Evolutionary conservation across 257 asterid species (phyloP).

Genomic region (Forsythia viridissima): DNA sequence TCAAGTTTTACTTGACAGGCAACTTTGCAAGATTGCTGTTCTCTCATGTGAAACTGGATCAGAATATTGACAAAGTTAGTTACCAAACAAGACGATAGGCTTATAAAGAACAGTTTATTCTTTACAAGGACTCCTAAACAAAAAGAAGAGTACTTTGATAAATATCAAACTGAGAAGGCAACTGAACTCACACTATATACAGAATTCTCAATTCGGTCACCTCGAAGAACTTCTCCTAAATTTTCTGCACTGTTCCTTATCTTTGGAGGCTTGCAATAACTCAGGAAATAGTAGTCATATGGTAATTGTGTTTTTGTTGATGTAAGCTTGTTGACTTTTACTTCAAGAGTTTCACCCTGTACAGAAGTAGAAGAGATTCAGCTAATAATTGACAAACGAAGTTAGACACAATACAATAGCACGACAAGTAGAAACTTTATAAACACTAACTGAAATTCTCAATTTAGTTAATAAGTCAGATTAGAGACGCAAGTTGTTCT

Average conservation of each 20-base stretch:
- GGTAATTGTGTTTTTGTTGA: conserved; percentile 57
- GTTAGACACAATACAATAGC: not conserved
- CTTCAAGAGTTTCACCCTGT: conserved; percentile 56
- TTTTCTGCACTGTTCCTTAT: conserved; percentile 47
- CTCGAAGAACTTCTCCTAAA: conserved; percentile 58
- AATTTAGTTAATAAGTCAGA: not conserved
- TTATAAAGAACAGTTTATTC: not conserved
- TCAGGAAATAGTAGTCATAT: conserved; percentile 51
- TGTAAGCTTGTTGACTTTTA: conserved; percentile 57
- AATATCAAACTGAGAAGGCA: not conserved
- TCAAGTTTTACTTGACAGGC: conserved; percentile 45
- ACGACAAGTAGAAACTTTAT: not conserved
- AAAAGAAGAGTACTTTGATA: not conserved
- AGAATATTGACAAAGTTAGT: conserved; percentile 7
- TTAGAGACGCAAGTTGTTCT: not conserved
- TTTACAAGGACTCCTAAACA: not conserved
- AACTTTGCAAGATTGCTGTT: conserved; percentile 41
- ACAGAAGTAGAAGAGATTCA: conserved; percentile 2
- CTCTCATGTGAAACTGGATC: conserved; percentile 50
- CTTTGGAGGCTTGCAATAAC: conserved; percentile 46
- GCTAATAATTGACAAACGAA: not conserved
- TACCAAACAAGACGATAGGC: not conserved
- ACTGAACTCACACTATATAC: conserved; percentile 44
- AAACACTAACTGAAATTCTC: not conserved
- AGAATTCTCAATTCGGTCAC: conserved; percentile 57